phyloP scores from a whole-genome alignment of 192 early-diverging fungal species.

The Obelidium mucronatum region DNA sequence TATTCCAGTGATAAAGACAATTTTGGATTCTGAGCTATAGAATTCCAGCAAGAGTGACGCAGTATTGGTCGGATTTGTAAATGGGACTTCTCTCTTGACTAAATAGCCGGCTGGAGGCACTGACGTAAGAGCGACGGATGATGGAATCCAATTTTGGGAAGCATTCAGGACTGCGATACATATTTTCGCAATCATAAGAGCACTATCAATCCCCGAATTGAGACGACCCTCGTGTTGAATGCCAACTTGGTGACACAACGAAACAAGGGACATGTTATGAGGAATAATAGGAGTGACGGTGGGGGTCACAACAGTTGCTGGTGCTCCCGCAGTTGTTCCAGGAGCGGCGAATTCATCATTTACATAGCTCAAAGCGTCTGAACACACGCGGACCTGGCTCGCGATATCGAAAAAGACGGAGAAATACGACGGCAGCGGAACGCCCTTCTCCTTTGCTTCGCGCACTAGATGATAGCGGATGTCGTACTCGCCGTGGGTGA shows the following conservation, averaged over 20 bases:
- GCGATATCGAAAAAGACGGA: constrained; percentile 73
- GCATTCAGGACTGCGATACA: constrained; percentile 34
- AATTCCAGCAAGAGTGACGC: constrained; percentile 68
- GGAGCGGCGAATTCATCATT: background rate
- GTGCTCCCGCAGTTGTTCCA: background rate
- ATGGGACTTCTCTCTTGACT: constrained; percentile 61
- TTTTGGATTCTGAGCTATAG: constrained; percentile 65
- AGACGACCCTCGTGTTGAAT: constrained; percentile 51
- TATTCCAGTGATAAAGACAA: constrained; percentile 69
- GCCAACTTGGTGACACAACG: constrained; percentile 65
- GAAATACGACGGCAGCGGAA: constrained; percentile 65
- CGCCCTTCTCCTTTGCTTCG: constrained; percentile 70
- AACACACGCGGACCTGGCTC: constrained; percentile 65
- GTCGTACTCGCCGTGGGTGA: constrained; percentile 76
- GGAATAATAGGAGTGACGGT: constrained; percentile 1
- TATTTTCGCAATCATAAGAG: constrained; percentile 67
- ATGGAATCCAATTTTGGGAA: background rate
- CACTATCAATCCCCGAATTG: constrained; percentile 68
- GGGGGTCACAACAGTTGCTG: background rate
- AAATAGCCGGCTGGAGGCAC: constrained; percentile 49
- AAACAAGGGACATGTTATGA: constrained; percentile 58
- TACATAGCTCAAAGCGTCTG: background rate
- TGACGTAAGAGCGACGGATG: background rate
- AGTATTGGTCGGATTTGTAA: constrained; percentile 70
- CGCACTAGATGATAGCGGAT: constrained; percentile 72